Conservation (phyloP, 1,139 yeast species). For the Tardiomyces digboiensis region DNA sequence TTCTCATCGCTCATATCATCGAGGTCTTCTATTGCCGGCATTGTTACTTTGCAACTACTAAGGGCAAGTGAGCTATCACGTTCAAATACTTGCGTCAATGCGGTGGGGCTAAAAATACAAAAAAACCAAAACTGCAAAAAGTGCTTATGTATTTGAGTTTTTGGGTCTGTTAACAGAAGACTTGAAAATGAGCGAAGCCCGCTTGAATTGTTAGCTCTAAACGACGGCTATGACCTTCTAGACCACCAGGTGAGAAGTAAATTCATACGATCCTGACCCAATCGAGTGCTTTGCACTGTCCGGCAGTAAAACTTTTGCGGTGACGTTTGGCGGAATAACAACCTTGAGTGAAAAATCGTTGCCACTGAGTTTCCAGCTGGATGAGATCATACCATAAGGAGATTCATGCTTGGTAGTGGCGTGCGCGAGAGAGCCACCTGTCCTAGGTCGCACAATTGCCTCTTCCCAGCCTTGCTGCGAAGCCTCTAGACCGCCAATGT, state of each 20-base stretch:
- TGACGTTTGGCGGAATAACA: background rate
- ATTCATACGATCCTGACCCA: too few relatives aligned
- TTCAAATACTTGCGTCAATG: too few relatives aligned
- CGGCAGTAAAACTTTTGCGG: background rate
- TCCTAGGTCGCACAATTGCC: background rate
- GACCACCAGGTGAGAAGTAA: too few relatives aligned
- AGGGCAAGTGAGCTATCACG: background rate
- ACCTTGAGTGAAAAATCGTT: background rate
- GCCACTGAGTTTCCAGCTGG: background rate
- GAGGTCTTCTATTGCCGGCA: background rate
- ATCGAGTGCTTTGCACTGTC: background rate
- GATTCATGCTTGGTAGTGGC: background rate
- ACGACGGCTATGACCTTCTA: too few relatives aligned
- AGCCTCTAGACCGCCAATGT: constrained; percentile 10
- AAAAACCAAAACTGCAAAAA: background rate
- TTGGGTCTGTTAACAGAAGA: too few relatives aligned
- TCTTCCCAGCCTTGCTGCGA: constrained; percentile 11
- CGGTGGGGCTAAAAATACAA: background rate
- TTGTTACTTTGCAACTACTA: background rate
- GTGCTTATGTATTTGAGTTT: too few relatives aligned
- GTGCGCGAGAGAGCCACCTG: background rate
- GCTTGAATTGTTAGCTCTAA: too few relatives aligned
- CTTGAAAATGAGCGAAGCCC: too few relatives aligned
- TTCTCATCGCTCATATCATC: constrained; percentile 7
- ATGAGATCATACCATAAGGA: background rate